Percentiles rank a stretch among this genome's conserved stretches.
Evolutionary conservation across 306 rosid genomes (phyloP).

Genomic region (Boehmeria nivea): DNA sequence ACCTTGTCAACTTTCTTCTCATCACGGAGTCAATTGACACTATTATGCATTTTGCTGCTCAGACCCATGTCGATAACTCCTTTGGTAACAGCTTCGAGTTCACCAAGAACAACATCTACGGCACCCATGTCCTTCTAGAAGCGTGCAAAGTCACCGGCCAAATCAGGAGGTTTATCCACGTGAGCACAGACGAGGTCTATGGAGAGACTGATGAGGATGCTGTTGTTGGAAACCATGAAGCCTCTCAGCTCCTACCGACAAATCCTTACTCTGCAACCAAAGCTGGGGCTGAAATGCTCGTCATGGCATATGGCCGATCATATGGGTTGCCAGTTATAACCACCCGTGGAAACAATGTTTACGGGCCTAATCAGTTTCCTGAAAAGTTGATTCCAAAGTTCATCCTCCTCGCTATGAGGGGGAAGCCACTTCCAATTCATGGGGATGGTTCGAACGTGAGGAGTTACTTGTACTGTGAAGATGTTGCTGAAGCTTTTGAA

Average conservation of each 20-base stretch:
- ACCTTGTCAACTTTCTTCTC: constrained; percentile 85
- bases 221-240: constrained; percentile 85
- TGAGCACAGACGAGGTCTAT: constrained; percentile 92
- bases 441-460: constrained; percentile 94
- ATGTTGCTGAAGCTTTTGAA: constrained; percentile 94
- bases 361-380: constrained; percentile 90
- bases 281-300: constrained; percentile 97
- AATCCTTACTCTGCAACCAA: constrained; percentile 92
- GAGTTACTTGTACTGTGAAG: constrained; percentile 84
- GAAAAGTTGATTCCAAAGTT: constrained; percentile 88
- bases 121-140: constrained; percentile 85
- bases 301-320: constrained; percentile 90
- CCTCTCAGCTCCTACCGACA: constrained; percentile 89
- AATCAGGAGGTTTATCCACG: constrained; percentile 86
- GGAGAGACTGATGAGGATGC: constrained; percentile 96
- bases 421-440: constrained; percentile 83
- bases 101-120: constrained; percentile 91
- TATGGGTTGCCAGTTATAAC: constrained; percentile 88
- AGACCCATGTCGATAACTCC: constrained; percentile 87
- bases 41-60: constrained; percentile 96
- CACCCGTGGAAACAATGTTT: constrained; percentile 86
- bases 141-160: constrained; percentile 94
- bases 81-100: constrained; percentile 91
- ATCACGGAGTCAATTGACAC: constrained; percentile 80
- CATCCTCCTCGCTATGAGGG: constrained; percentile 82